A percentile compares a stretch with the other conserved stretches of the same genome.
Conservation (phyloP, 371 early-diverging fungal genomes). For the Synchytrium microbalum region DNA sequence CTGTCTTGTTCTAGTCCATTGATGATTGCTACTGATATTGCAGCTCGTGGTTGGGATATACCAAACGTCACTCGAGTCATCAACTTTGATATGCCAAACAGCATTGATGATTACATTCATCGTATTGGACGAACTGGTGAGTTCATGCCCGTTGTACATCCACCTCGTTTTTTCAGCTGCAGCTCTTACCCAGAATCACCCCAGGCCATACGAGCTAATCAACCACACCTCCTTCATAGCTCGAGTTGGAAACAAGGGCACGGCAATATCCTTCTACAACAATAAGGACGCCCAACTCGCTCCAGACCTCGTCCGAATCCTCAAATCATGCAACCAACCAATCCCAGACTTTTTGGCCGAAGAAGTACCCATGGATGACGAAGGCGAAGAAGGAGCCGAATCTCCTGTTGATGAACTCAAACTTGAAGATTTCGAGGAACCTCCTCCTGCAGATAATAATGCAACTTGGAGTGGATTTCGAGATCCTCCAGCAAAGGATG, state of each 20-base stretch:
- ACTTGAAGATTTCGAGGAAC: no score
- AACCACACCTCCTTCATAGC: no score
- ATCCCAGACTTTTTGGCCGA: background rate
- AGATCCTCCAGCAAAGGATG: no score
- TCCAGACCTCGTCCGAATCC: conserved; percentile 1
- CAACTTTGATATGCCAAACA: conserved; percentile 99
- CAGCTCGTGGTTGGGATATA: conserved; percentile 97
- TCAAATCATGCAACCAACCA: background rate
- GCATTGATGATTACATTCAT: conserved; percentile 94
- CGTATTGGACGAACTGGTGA: conserved; percentile 98
- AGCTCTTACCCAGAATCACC: no score
- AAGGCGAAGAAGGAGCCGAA: no score
- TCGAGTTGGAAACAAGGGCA: conserved; percentile 57
- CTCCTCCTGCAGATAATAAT: no score
- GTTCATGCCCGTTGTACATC: no score
- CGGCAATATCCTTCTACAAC: conserved; percentile 60
- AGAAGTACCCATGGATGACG: background rate
- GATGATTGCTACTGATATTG: conserved; percentile 89
- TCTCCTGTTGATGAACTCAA: no score
- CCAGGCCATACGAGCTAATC: no score
- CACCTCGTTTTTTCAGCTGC: no score
- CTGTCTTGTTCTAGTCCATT: no score
- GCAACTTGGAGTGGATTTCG: no score
- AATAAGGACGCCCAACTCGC: background rate
- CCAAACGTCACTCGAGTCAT: conserved; percentile 97